Evolutionary conservation across 345 rosid genomes (phyloP).

Genomic region (Pseudoturritis turrita): DNA sequence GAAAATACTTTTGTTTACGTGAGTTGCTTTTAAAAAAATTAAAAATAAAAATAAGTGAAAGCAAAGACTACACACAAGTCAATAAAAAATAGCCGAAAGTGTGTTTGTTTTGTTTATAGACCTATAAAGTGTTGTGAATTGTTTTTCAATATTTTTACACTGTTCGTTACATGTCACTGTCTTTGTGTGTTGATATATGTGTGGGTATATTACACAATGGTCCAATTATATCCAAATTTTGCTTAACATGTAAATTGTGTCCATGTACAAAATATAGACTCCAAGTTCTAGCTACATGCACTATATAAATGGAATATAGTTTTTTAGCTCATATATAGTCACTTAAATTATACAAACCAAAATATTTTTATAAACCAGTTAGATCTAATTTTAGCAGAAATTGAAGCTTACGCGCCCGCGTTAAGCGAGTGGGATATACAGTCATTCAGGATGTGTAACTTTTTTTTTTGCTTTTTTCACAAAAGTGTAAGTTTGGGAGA

Average conservation of each 20-base stretch:
- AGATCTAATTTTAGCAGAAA: neutral
- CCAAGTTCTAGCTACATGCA: slow-evolving; percentile 5
- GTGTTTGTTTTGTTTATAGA: slow-evolving; percentile 7
- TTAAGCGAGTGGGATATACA: neutral
- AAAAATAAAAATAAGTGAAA: slow-evolving; percentile 7
- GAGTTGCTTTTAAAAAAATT: neutral
- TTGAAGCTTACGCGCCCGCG: neutral
- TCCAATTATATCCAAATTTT: neutral
- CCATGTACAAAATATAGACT: neutral
- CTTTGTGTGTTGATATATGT: slow-evolving; percentile 5
- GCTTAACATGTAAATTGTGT: neutral
- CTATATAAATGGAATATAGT: neutral
- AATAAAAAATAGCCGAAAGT: slow-evolving; percentile 34
- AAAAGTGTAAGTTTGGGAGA: slow-evolving; percentile 18
- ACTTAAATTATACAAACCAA: neutral
- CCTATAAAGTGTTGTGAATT: neutral
- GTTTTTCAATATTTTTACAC: slow-evolving; percentile 13
- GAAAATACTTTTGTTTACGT: no score
- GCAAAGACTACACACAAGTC: slow-evolving; percentile 22
- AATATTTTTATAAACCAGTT: neutral
- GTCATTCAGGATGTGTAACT: neutral
- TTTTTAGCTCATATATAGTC: no score
- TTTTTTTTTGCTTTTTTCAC: neutral
- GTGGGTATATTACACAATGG: slow-evolving; percentile 6
- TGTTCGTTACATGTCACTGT: slow-evolving; percentile 25